phyloP scores from a whole-genome alignment of 208 protist genomes.

The Porcisia hertigi region DNA sequence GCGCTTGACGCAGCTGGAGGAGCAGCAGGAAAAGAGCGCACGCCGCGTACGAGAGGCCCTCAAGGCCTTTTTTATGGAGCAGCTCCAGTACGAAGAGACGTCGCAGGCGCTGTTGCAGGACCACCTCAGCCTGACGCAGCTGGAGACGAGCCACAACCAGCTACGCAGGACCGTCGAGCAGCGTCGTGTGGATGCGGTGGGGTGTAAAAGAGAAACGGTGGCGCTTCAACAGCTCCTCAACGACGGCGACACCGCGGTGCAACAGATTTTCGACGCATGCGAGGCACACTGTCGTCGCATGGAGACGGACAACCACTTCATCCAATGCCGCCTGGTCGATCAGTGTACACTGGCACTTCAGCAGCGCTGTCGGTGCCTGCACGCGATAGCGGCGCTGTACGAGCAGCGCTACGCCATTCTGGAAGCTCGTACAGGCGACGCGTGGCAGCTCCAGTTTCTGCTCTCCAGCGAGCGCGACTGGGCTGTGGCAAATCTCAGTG shows the following conservation, averaged over 20 bases:
- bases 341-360: slow-evolving; percentile 45
- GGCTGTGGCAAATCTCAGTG: slow-evolving; percentile 57
- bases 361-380: slow-evolving; percentile 62
- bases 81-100: slow-evolving; percentile 64
- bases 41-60: slow-evolving; percentile 75
- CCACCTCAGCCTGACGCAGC: slow-evolving; percentile 51
- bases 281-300: slow-evolving; percentile 53
- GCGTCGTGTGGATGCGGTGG: slow-evolving; percentile 33
- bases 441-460: slow-evolving; percentile 76
- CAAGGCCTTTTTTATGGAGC: slow-evolving; percentile 76
- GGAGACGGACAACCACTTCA: slow-evolving; percentile 52
- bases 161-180: slow-evolving; percentile 39
- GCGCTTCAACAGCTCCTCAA: slow-evolving; percentile 36
- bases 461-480: slow-evolving; percentile 63
- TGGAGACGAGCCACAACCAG: slow-evolving; percentile 62
- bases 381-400: slow-evolving; percentile 62
- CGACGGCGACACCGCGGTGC: slow-evolving; percentile 39
- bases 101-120: slow-evolving; percentile 63
- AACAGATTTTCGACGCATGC: slow-evolving; percentile 45
- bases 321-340: slow-evolving; percentile 49
- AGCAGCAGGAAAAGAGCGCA: slow-evolving; percentile 63
- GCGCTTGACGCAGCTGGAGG: slow-evolving; percentile 43
- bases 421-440: slow-evolving; percentile 12
- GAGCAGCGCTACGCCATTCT: slow-evolving; percentile 54
- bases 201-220: slow-evolving; percentile 22